Conservation (phyloP, 495 filamentous ascomycete species). For the Tuber melanosporum region DNA sequence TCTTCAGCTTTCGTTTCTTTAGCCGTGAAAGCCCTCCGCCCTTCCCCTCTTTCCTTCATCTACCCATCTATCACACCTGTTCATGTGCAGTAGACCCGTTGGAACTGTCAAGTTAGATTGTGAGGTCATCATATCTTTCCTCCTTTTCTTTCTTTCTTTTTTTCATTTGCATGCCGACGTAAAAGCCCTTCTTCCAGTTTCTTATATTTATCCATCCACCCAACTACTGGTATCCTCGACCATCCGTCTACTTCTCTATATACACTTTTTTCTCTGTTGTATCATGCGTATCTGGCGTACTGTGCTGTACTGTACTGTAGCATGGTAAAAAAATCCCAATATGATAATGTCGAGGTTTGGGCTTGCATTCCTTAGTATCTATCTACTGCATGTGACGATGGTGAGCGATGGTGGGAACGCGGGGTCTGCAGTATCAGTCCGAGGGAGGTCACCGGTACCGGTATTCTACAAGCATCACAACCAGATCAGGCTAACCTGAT, state of each 20-base stretch:
- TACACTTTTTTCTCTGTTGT: conserved; percentile 9
- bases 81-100: background rate
- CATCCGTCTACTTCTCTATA: conserved; percentile 12
- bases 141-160: background rate
- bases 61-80: background rate
- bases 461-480: background rate
- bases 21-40: background rate
- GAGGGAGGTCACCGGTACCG: background rate
- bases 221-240: background rate
- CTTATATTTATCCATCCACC: background rate
- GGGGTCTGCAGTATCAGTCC: background rate
- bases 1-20: background rate
- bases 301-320: background rate
- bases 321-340: background rate
- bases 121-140: background rate
- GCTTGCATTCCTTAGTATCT: background rate
- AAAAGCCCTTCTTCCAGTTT: background rate
- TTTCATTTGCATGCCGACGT: background rate
- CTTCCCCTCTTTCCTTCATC: background rate
- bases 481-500: background rate
- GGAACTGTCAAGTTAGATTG: background rate
- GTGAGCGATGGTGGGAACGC: background rate
- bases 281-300: background rate
- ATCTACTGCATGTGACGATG: background rate
- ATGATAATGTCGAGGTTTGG: background rate